Conservation (phyloP, 495 filamentous ascomycete species). For the Neurospora pannonica region DNA sequence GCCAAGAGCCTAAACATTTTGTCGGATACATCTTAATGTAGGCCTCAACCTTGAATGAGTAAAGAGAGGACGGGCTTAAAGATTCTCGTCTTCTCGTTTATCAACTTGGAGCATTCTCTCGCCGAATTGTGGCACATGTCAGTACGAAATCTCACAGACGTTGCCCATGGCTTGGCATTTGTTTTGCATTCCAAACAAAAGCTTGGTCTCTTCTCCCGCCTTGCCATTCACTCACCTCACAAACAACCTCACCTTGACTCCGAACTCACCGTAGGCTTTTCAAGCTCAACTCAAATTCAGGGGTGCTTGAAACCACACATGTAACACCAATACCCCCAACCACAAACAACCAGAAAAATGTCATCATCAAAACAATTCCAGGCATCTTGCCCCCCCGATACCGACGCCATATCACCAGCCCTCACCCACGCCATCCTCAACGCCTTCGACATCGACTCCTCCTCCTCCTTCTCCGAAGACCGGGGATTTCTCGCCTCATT, state of each 20-base stretch:
- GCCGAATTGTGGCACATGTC: neutral
- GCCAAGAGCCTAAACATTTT: neutral
- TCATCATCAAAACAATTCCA: neutral
- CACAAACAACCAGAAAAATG: neutral
- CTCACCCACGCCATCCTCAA: constrained; percentile 8
- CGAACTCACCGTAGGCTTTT: neutral
- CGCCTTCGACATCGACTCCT: constrained; percentile 22
- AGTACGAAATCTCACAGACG: neutral
- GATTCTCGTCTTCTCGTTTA: too few species aligned
- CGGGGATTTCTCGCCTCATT: constrained; percentile 15
- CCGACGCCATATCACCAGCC: neutral
- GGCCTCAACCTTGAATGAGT: neutral
- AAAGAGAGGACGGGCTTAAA: too few species aligned
- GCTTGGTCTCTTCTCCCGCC: neutral
- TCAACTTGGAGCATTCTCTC: too few species aligned
- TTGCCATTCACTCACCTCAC: neutral
- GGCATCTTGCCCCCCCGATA: neutral
- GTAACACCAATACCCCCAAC: neutral
- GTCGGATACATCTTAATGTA: neutral
- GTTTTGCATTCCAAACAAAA: neutral
- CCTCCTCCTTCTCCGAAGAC: constrained; percentile 12
- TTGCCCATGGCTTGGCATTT: neutral
- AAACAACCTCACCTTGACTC: neutral
- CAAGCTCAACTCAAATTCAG: neutral
- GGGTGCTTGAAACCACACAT: too few species aligned